Evolutionary conservation across 2,329 filamentous ascomycete species (phyloP).

Genomic region (Phoma herbarum): DNA sequence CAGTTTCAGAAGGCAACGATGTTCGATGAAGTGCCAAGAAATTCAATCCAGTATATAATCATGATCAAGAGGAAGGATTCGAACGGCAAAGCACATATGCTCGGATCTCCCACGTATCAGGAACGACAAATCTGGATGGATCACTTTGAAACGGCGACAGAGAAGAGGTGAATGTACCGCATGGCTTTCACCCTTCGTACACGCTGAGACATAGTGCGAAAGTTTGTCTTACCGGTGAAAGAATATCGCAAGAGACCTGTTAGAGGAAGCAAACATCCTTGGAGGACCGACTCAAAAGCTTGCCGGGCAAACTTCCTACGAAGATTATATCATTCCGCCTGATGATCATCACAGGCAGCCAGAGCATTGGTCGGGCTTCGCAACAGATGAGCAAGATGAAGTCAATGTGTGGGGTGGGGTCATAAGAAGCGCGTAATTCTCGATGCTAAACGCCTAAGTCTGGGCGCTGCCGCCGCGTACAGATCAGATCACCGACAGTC

Average conservation of each 20-base stretch:
- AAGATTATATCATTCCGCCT: neutral
- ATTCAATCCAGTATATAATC: slow-evolving; percentile 35
- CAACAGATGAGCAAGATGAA: neutral
- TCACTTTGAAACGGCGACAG: slow-evolving; percentile 14
- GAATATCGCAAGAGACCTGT: neutral
- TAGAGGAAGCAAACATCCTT: neutral
- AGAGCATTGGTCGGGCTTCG: neutral
- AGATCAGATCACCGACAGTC: neutral
- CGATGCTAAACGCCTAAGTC: neutral
- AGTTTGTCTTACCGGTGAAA: neutral
- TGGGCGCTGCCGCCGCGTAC: neutral
- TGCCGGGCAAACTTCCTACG: neutral
- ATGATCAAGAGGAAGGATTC: slow-evolving; percentile 26
- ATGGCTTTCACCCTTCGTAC: neutral
- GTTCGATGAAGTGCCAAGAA: slow-evolving; percentile 40
- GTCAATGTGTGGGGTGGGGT: neutral
- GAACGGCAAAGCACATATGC: slow-evolving; percentile 28
- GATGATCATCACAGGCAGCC: neutral
- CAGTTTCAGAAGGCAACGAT: slow-evolving; percentile 37
- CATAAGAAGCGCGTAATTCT: neutral
- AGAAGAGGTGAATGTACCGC: neutral
- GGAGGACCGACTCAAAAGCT: neutral
- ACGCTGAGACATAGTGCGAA: neutral
- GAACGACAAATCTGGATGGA: slow-evolving; percentile 33
- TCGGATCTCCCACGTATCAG: slow-evolving; percentile 28